A percentile compares a stretch with the other conserved stretches of the same genome.
Conservation (phyloP, 768 basidiomycete genomes). For the Russula lepida region DNA sequence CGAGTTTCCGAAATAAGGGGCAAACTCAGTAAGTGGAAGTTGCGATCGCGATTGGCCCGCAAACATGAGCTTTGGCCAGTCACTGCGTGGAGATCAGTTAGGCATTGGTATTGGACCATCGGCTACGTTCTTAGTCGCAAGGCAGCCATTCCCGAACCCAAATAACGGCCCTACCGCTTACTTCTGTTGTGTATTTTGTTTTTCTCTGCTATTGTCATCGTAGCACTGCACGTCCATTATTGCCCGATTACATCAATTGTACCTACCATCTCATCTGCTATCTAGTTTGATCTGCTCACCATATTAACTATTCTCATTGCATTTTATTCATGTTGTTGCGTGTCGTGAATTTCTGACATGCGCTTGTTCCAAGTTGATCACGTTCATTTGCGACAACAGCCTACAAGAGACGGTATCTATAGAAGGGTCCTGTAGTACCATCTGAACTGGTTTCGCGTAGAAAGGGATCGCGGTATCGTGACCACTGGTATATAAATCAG, state of each 20-base stretch:
- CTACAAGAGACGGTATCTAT: too few relatives aligned
- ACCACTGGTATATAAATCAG: too few relatives aligned
- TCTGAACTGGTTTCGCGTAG: too few relatives aligned
- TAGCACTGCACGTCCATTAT: not conserved
- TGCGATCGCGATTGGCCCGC: constrained; percentile 8
- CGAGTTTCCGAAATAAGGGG: not conserved
- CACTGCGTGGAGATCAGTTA: not conserved
- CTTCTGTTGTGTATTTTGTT: not conserved
- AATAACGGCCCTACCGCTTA: not conserved
- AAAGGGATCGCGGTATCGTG: too few relatives aligned
- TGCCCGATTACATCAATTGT: too few relatives aligned
- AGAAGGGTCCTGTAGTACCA: too few relatives aligned
- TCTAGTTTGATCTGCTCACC: not conserved
- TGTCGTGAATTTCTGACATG: not conserved
- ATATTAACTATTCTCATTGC: not conserved
- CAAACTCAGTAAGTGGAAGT: constrained; percentile 5
- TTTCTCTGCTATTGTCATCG: too few relatives aligned
- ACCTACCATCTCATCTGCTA: not conserved
- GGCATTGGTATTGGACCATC: constrained; percentile 4
- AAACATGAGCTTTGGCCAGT: constrained; percentile 9
- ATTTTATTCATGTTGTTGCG: not conserved
- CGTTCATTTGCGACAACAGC: not conserved
- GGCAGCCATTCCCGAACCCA: constrained; percentile 12
- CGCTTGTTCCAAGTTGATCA: not conserved
- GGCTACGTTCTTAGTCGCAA: constrained; percentile 2